Base-by-base conservation (phyloP, 306 rosid species). In the Vigna reflexopilosa region DNA sequence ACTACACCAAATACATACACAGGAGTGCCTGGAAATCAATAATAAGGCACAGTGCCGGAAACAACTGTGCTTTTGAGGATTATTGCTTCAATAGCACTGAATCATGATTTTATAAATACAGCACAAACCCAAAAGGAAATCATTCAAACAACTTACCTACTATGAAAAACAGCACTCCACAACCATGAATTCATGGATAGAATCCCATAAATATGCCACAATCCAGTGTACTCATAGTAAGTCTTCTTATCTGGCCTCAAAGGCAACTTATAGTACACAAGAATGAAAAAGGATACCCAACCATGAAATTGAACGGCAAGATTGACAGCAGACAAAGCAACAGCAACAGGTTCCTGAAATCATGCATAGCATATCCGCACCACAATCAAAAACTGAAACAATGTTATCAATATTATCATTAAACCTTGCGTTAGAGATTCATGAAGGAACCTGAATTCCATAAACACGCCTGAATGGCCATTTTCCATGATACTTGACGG, bases 271-370 rank as follows among this genome's bases (percentile, higher is more conserved):
- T 95, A 95, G 89, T 95, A 87, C 61, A 93, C 70, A 79, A 93
- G 93, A 87, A 95, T 93, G 84, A 93, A 95, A 81, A 95, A 95
- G 2, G 99, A 95, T 47, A 95, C 89, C 99, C 99, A 95, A 22
- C 99, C 99, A 73, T 95, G 99, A 88, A 95, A 95, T 77, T 95
- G 99, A 83, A 89, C 84, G 6, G 99, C 96, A 62, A 92, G 99
- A 86, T 95, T 95, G 82, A 95, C 91, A 34, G 96, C 90, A 63
- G 97, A 90, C 44, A 95, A 82, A 67, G 96, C 91, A 82, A 95
- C 98, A 58, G 99, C 91, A 55, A 89, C 93, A 20, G 99, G 99
- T 83, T 95, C 99, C 99, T 95, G 75, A 70, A 68, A 83, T 85
- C 69, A 84, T 19, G 65, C 50, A 81, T 6, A 34, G 77, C 49